A percentile compares a stretch with the other conserved stretches of the same genome.
Evolutionary conservation across 345 rosid genomes (phyloP).

Genomic region (Cardamine chenopodiifolia): DNA sequence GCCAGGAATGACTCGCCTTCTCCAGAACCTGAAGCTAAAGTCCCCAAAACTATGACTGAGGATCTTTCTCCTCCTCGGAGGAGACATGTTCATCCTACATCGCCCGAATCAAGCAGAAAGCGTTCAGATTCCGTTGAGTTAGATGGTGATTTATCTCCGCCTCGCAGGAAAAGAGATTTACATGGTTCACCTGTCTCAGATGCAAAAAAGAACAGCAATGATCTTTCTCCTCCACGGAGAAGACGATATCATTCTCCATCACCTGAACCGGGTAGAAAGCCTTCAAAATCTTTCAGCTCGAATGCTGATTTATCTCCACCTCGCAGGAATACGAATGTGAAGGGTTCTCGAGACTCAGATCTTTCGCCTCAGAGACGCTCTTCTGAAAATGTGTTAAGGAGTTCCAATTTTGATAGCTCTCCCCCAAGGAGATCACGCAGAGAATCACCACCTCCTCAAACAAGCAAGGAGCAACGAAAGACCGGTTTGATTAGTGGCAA

Average conservation of each 20-base stretch:
- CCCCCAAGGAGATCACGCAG: slow-evolving; percentile 60
- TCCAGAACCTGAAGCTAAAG: slow-evolving; percentile 37
- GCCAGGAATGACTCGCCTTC: slow-evolving; percentile 47
- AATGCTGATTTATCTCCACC: slow-evolving; percentile 52
- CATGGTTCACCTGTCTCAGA: slow-evolving; percentile 40
- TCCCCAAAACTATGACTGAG: slow-evolving; percentile 29
- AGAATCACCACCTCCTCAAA: slow-evolving; percentile 43
- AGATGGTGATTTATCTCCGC: slow-evolving; percentile 48
- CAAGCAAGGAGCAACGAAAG: slow-evolving; percentile 49
- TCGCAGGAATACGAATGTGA: slow-evolving; percentile 30
- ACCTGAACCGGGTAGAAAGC: slow-evolving; percentile 34
- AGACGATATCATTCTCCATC: slow-evolving; percentile 41
- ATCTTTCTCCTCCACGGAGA: slow-evolving; percentile 39
- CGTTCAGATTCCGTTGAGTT: slow-evolving; percentile 31
- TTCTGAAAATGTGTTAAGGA: slow-evolving; percentile 29
- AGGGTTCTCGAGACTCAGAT: slow-evolving; percentile 46
- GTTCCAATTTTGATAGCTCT: slow-evolving; percentile 52
- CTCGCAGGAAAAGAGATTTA: slow-evolving; percentile 36
- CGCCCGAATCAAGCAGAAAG: slow-evolving; percentile 33
- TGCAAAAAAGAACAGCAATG: slow-evolving; percentile 26
- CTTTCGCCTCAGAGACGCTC: slow-evolving; percentile 56
- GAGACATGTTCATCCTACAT: slow-evolving; percentile 30
- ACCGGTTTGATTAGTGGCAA: slow-evolving; percentile 74
- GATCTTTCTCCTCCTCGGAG: slow-evolving; percentile 56
- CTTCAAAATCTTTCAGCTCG: slow-evolving; percentile 23